These are phyloP conservation scores for Pistacia integerrima DNA, from an alignment of 345 rosid species.

Conservation along the genomic window DNA sequence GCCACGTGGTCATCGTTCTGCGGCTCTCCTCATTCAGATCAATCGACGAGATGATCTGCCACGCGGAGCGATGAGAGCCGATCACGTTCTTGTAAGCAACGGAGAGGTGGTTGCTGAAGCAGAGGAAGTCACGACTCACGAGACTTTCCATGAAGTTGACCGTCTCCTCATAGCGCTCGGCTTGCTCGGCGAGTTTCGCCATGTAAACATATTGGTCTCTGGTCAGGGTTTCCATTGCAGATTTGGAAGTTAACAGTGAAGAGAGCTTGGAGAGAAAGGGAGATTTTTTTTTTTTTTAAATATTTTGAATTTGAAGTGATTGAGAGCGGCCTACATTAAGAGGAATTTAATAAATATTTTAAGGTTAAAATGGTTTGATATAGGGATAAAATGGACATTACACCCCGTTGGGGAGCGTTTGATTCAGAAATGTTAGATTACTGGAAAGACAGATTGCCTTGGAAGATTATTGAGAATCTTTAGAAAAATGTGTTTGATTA, in stretches of 20 bases:
- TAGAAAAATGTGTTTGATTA: no score
- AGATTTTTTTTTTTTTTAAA: neutral
- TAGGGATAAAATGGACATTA: no score
- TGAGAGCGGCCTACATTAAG: neutral
- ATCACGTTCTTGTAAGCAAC: constrained; percentile 68
- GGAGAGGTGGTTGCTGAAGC: constrained; percentile 46
- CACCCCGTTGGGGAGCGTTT: no score
- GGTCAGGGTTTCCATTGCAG: constrained; percentile 5
- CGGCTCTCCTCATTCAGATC: constrained; percentile 41
- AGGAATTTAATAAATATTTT: neutral
- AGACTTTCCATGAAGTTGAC: constrained; percentile 19
- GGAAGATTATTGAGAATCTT: no score
- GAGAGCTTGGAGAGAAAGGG: constrained; percentile 1
- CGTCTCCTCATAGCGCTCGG: constrained; percentile 21
- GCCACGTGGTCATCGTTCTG: constrained; percentile 56
- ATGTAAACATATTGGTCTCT: constrained; percentile 20
- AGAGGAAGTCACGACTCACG: constrained; percentile 9
- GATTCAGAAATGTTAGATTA: no score
- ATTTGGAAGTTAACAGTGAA: neutral
- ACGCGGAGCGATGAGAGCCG: constrained; percentile 59
- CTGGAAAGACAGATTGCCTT: no score
- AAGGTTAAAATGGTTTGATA: no score
- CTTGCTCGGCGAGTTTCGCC: constrained; percentile 20
- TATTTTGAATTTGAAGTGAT: constrained; percentile 24
- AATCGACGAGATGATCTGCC: constrained; percentile 56